Conservation (phyloP, 2,329 filamentous ascomycete species). For the Pyrenophora seminiperda region DNA sequence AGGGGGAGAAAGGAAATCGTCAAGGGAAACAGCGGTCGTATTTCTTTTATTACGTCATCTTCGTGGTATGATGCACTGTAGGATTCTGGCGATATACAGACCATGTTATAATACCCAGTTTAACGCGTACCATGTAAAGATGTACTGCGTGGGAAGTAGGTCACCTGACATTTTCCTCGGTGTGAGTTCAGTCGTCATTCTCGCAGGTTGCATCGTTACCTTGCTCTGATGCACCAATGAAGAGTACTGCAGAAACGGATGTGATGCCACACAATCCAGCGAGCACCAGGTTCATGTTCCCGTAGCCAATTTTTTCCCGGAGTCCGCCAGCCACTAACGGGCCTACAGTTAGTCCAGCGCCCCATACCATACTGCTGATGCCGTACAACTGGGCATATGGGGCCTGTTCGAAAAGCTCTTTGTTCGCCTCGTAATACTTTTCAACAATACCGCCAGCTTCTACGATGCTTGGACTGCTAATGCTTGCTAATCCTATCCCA, state of each 20-base stretch:
- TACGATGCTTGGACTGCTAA: slow-evolving; percentile 61
- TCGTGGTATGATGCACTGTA: no score
- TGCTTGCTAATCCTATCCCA: slow-evolving; percentile 59
- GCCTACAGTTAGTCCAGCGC: slow-evolving; percentile 63
- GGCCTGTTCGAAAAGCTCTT: slow-evolving; percentile 59
- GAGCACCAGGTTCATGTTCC: slow-evolving; percentile 62
- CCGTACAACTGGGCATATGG: slow-evolving; percentile 71
- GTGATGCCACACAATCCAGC: slow-evolving; percentile 54
- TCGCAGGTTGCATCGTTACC: not conserved
- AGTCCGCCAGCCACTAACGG: slow-evolving; percentile 61
- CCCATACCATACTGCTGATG: slow-evolving; percentile 67
- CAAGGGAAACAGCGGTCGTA: no score
- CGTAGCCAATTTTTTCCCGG: slow-evolving; percentile 60
- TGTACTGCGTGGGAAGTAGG: no score
- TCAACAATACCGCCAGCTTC: slow-evolving; percentile 62
- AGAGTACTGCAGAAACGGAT: slow-evolving; percentile 52
- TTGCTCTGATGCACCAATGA: slow-evolving; percentile 46
- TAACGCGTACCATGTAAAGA: no score
- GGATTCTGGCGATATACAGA: no score
- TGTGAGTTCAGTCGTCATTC: not conserved
- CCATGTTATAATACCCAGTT: no score
- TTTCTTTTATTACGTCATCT: no score
- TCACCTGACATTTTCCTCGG: no score
- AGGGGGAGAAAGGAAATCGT: no score
- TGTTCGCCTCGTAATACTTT: slow-evolving; percentile 61